phyloP scores from a whole-genome alignment of 2,329 filamentous ascomycete species.

The Ceratocystis albifundus region DNA sequence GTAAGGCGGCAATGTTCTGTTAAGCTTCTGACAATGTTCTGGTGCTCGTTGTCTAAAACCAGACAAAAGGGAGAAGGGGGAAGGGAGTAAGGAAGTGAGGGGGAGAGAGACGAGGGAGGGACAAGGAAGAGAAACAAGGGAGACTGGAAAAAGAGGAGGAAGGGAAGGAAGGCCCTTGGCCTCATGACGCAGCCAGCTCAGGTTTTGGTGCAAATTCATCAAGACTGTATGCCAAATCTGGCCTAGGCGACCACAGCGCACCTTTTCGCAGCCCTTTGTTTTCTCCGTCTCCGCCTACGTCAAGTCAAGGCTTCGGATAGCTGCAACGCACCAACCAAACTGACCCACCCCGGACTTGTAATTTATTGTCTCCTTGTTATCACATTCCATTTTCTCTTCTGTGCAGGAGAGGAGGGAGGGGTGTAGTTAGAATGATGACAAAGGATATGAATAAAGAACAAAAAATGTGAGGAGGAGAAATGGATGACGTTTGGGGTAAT shows the following conservation, averaged over 20 bases:
- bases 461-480: slow-evolving; percentile 3
- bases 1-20: not conserved
- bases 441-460: not conserved
- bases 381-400: not conserved
- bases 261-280: slow-evolving; percentile 1
- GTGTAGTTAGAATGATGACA: not conserved
- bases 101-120: not conserved
- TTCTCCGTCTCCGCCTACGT: slow-evolving; percentile 8
- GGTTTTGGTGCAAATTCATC: not conserved
- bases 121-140: not conserved
- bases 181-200: slow-evolving; percentile 7
- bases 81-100: not conserved
- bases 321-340: slow-evolving; percentile 1
- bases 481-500: slow-evolving; percentile 19
- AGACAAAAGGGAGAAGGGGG: not conserved
- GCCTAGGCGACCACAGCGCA: not conserved
- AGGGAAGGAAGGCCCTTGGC: not conserved
- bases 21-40: not conserved
- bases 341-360: slow-evolving; percentile 1
- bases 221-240: slow-evolving; percentile 12
- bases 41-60: not conserved
- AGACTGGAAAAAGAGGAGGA: not conserved
- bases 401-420: not conserved
- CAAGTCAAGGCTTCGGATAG: not conserved
- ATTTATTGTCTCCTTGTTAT: not conserved